phyloP scores from a whole-genome alignment of 108 stramenopile genomes.

The Skeletonema grethae region DNA sequence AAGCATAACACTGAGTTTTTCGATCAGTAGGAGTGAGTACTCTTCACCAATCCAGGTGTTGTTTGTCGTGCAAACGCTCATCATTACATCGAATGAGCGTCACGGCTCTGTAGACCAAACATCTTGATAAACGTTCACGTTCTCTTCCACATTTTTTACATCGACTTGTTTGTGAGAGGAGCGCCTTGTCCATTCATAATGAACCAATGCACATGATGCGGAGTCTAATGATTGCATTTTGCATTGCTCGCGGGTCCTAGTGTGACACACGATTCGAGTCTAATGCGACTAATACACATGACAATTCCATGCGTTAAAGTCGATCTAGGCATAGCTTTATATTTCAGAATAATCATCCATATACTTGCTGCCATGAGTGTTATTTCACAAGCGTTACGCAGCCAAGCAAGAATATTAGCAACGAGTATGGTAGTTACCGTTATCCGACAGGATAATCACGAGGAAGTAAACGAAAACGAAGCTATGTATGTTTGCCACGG shows the following conservation, averaged over 20 bases:
- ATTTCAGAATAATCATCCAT: too few species aligned
- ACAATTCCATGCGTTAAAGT: neutral
- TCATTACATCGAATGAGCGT: neutral
- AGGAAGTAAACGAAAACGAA: too few species aligned
- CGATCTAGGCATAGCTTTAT: too few species aligned
- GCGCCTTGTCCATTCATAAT: neutral
- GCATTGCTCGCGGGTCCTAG: neutral
- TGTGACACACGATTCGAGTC: neutral
- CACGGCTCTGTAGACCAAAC: neutral
- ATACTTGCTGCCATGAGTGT: too few species aligned
- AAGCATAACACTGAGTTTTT: constrained; percentile 18
- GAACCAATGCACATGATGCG: neutral
- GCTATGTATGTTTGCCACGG: too few species aligned
- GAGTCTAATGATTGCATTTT: neutral
- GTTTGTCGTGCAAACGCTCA: neutral
- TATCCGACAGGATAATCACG: too few species aligned
- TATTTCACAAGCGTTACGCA: too few species aligned
- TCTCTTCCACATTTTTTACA: neutral
- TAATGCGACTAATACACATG: neutral
- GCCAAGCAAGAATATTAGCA: too few species aligned
- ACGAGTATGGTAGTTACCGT: too few species aligned
- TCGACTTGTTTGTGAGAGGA: neutral
- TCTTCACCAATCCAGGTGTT: constrained; percentile 14
- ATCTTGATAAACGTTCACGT: too few species aligned
- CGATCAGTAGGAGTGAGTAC: constrained; percentile 14